These are phyloP conservation scores for Choiromyces venosus DNA, from an alignment of 495 filamentous ascomycete species.

Conservation along the genomic window DNA sequence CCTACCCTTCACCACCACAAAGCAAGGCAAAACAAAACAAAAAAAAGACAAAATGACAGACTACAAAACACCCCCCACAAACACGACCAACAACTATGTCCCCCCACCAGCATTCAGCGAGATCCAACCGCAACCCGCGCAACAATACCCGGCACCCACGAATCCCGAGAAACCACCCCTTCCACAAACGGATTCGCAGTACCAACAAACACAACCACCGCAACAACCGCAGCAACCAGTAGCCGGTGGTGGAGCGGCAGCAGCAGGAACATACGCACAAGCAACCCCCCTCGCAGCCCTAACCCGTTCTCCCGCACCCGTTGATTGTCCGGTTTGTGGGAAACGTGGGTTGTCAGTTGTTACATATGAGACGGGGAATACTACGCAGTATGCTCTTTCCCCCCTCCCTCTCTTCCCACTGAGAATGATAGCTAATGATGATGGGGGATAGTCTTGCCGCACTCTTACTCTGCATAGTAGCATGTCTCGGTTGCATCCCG, in stretches of 20 bases:
- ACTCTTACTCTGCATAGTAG: slow-evolving; percentile 3
- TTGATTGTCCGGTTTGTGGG: slow-evolving; percentile 27
- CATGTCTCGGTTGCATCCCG: slow-evolving; percentile 24
- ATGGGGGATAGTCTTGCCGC: slow-evolving; percentile 13
- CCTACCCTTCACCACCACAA: not conserved
- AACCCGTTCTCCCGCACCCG: slow-evolving; percentile 7
- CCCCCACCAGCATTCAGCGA: not conserved
- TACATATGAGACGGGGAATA: slow-evolving; percentile 8
- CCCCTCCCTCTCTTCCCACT: not conserved
- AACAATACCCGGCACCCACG: not conserved
- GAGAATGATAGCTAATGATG: not conserved
- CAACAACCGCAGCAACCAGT: no score
- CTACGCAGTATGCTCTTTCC: slow-evolving; percentile 23
- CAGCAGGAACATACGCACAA: not conserved
- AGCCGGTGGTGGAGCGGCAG: not conserved
- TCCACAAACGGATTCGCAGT: not conserved
- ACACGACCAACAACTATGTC: not conserved
- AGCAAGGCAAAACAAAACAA: not conserved
- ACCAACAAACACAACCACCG: not conserved
- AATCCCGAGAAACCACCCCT: not conserved
- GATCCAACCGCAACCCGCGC: not conserved
- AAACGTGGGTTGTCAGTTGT: slow-evolving; percentile 9
- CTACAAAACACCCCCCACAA: not conserved
- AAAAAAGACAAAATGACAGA: not conserved
- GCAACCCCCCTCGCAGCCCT: slow-evolving; percentile 8